These are phyloP conservation scores for Apiospora marii DNA, from an alignment of 2,329 filamentous ascomycete genomes.

Conservation along the genomic window DNA sequence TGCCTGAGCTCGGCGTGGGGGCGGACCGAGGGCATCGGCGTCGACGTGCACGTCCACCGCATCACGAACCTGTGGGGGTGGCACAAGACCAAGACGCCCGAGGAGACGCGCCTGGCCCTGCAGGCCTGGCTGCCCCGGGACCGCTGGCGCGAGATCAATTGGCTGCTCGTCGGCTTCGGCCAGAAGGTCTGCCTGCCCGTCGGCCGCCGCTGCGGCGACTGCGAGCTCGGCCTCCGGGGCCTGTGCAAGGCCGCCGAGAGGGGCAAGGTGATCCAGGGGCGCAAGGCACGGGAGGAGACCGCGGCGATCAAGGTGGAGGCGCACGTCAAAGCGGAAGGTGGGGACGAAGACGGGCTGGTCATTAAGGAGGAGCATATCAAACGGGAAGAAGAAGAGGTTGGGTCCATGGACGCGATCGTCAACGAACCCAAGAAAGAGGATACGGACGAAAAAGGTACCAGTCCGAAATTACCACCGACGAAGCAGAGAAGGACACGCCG, in stretches of 20 bases:
- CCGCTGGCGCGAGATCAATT: conserved; percentile 92
- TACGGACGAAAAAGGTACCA: not conserved
- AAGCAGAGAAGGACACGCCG: not conserved
- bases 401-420: conserved; percentile 32
- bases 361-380: conserved; percentile 18
- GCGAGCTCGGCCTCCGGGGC: conserved; percentile 77
- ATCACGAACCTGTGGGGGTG: conserved; percentile 96
- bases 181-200: conserved; percentile 87
- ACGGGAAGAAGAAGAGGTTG: conserved; percentile 40
- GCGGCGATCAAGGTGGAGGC: conserved; percentile 34
- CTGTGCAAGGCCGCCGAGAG: conserved; percentile 78
- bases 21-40: conserved; percentile 79
- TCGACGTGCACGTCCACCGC: conserved; percentile 93
- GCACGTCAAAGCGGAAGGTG: not conserved
- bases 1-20: conserved; percentile 78
- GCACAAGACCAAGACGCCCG: conserved; percentile 82
- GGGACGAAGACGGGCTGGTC: conserved; percentile 22
- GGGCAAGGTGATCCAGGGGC: conserved; percentile 66
- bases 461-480: not conserved
- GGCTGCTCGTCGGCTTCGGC: conserved; percentile 85
- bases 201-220: conserved; percentile 83
- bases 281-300: conserved; percentile 56
- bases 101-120: conserved; percentile 79
- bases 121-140: conserved; percentile 85
- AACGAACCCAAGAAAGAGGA: not conserved